Evolutionary conservation across 129 eudicot genomes (phyloP).

Genomic region (Arctium lappa): DNA sequence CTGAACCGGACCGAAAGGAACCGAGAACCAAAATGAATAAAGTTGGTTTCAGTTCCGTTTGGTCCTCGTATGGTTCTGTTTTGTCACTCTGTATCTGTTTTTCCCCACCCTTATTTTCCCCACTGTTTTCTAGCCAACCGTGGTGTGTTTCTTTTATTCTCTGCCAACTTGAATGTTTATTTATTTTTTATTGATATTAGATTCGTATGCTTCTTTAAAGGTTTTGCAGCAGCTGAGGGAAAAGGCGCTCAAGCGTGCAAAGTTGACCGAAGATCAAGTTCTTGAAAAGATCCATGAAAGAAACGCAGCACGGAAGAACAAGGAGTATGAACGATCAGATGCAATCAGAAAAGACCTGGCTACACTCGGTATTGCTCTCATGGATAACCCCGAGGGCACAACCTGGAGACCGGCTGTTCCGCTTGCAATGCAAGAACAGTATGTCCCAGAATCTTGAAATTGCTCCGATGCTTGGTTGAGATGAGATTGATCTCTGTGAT

Average conservation of each 20-base stretch:
- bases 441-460: slow-evolving; percentile 30
- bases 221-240: slow-evolving; percentile 72
- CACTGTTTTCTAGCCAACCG: not conserved
- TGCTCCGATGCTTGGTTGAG: not conserved
- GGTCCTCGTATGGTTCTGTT: not conserved
- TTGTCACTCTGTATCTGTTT: not conserved
- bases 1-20: too few relatives aligned
- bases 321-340: slow-evolving; percentile 82
- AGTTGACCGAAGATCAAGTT: slow-evolving; percentile 65
- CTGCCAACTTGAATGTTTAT: not conserved
- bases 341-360: slow-evolving; percentile 75
- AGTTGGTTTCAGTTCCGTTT: not conserved
- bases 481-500: not conserved
- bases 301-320: slow-evolving; percentile 60
- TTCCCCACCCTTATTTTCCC: not conserved
- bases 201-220: slow-evolving; percentile 26
- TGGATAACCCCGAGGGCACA: slow-evolving; percentile 91
- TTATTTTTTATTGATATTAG: not conserved
- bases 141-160: not conserved
- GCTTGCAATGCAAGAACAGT: slow-evolving; percentile 63
- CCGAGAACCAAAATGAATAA: too few relatives aligned
- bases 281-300: slow-evolving; percentile 60
- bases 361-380: slow-evolving; percentile 66
- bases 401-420: slow-evolving; percentile 95
- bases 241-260: slow-evolving; percentile 83